A percentile compares a stretch with the other conserved stretches of the same genome.
Conservation (phyloP, 1,139 yeast species). For the Saccharomyces pastorianus region DNA sequence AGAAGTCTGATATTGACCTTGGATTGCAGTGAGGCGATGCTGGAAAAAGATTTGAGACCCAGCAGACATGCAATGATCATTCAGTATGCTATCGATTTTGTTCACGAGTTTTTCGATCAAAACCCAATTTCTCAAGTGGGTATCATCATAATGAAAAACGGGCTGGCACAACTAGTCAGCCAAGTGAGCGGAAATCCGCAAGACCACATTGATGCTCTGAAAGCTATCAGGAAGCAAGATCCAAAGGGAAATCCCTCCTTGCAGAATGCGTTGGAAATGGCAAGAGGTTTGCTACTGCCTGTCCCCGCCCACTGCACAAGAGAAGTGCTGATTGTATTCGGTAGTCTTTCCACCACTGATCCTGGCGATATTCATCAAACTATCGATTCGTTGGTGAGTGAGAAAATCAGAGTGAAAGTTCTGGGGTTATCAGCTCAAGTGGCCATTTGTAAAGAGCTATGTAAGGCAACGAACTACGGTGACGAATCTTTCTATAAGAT, state of each 20-base stretch:
- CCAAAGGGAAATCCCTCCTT: conserved; percentile 92
- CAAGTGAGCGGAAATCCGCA: conserved; percentile 93
- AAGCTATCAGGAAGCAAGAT: conserved; percentile 62
- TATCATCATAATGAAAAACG: conserved; percentile 81
- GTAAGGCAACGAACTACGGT: conserved; percentile 67
- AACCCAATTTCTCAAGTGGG: conserved; percentile 94
- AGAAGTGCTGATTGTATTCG: conserved; percentile 78
- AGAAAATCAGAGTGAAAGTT: conserved; percentile 72
- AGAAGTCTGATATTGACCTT: conserved; percentile 74
- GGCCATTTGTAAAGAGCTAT: conserved; percentile 84
- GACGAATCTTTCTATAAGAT: conserved; percentile 63
- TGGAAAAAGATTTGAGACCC: conserved; percentile 85
- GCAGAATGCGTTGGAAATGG: conserved; percentile 89
- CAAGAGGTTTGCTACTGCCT: conserved; percentile 70
- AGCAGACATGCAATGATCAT: conserved; percentile 70
- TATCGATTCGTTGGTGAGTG: conserved; percentile 60
- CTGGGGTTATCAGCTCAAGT: conserved; percentile 94
- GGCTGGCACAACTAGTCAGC: conserved; percentile 72
- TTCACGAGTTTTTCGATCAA: conserved; percentile 87
- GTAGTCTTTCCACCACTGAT: conserved; percentile 84
- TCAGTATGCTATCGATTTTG: conserved; percentile 66
- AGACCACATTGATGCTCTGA: conserved; percentile 74
- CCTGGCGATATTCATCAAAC: conserved; percentile 94
- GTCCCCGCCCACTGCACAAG: conserved; percentile 78
- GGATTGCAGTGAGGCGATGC: conserved; percentile 84